Evolutionary conservation across 139 green algal species (phyloP).

Genomic region (Micractinium conductrix): DNA sequence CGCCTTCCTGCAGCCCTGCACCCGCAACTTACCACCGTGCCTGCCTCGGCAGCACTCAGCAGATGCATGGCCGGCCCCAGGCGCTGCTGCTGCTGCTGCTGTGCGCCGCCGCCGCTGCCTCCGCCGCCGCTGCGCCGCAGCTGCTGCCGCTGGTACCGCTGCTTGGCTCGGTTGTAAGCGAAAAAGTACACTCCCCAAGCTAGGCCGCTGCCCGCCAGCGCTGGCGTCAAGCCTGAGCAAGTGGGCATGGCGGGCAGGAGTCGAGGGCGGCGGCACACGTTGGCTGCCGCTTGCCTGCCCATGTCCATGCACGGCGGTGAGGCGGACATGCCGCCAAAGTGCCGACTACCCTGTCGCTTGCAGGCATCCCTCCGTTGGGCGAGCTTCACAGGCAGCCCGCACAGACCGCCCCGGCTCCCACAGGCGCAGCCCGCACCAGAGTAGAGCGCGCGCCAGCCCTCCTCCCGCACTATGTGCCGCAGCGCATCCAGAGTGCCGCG

Average conservation of each 20-base stretch:
- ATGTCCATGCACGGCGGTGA: no score
- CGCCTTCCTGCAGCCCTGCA: not conserved
- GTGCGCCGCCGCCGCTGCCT: not conserved
- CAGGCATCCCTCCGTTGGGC: no score
- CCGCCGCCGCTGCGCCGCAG: not conserved
- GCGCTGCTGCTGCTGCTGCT: slow-evolving; percentile 7
- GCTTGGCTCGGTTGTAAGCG: slow-evolving; percentile 82
- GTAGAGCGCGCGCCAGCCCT: slow-evolving; percentile 81
- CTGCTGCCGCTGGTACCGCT: slow-evolving; percentile 38
- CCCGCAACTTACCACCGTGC: slow-evolving; percentile 61
- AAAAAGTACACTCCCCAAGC: slow-evolving; percentile 90
- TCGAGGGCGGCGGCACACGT: no score
- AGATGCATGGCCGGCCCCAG: slow-evolving; percentile 71
- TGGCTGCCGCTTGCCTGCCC: no score
- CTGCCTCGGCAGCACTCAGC: slow-evolving; percentile 79
- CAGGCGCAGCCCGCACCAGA: slow-evolving; percentile 5
- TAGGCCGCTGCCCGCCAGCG: slow-evolving; percentile 76
- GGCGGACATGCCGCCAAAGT: no score
- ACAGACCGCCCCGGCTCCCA: not conserved
- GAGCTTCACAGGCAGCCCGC: no score
- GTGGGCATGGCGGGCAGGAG: not conserved
- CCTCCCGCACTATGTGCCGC: slow-evolving; percentile 62
- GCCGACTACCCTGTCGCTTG: no score
- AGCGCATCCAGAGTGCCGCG: slow-evolving; percentile 71
- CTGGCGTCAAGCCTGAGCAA: slow-evolving; percentile 75